Evolutionary conservation across 176 grass and related monocot species (phyloP).

Genomic region (Olyra latifolia): DNA sequence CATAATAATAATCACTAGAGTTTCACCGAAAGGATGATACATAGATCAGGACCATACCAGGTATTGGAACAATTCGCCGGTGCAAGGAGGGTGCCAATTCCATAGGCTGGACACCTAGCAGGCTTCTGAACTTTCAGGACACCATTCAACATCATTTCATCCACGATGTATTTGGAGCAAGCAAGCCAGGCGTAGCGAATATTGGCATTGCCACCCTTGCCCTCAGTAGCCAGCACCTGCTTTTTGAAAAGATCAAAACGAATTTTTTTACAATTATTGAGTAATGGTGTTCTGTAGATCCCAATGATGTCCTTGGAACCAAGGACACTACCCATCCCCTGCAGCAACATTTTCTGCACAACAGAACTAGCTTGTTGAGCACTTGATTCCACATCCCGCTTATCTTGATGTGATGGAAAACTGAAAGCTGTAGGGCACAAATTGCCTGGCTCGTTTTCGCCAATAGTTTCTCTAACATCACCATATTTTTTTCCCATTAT

Average conservation of each 20-base stretch:
- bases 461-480: conserved; percentile 53
- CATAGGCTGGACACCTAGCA: conserved; percentile 49
- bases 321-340: conserved; percentile 56
- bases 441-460: conserved; percentile 62
- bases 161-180: conserved; percentile 63
- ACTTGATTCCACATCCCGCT: conserved; percentile 29
- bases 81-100: conserved; percentile 69
- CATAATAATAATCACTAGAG: background rate
- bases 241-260: conserved; percentile 69
- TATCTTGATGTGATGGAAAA: conserved; percentile 26
- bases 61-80: conserved; percentile 64
- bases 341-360: conserved; percentile 79
- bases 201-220: conserved; percentile 72
- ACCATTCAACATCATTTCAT: conserved; percentile 72
- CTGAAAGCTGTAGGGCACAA: conserved; percentile 36
- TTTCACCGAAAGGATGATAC: background rate
- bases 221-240: conserved; percentile 52
- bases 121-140: conserved; percentile 56
- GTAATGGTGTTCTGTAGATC: conserved; percentile 63
- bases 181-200: conserved; percentile 94
- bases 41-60: conserved; percentile 56
- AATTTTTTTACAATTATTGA: conserved; percentile 48
- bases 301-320: conserved; percentile 66
- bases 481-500: background rate
- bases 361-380: conserved; percentile 43